A percentile compares a stretch with the other conserved stretches of the same genome.
These are phyloP conservation scores for Echinochloa phyllopogon DNA, from an alignment of 176 grass and related monocot species.

Conservation along the genomic window DNA sequence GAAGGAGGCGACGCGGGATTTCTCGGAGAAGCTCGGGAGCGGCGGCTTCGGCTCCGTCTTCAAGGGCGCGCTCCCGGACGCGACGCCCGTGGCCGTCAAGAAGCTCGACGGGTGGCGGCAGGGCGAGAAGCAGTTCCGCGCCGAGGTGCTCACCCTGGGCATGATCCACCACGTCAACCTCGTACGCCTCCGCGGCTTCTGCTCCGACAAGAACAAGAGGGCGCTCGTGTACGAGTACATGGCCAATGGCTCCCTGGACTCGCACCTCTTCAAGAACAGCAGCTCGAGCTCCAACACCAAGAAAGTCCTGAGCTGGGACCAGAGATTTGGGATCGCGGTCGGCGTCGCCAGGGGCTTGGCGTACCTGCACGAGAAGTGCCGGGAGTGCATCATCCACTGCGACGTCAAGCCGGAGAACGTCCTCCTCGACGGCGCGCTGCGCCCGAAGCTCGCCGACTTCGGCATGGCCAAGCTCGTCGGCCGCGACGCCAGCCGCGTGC, in stretches of 20 bases:
- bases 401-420: slow-evolving; percentile 67
- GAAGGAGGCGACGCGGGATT: not conserved
- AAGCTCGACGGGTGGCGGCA: not conserved
- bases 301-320: slow-evolving; percentile 34
- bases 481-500: slow-evolving; percentile 51
- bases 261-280: too few relatives aligned
- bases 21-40: slow-evolving; percentile 1
- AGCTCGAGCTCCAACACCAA: too few relatives aligned
- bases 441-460: slow-evolving; percentile 47
- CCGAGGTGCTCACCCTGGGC: not conserved
- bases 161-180: not conserved
- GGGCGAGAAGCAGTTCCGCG: not conserved
- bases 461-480: slow-evolving; percentile 58
- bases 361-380: slow-evolving; percentile 54
- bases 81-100: not conserved
- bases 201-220: not conserved
- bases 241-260: too few relatives aligned
- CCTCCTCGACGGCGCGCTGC: slow-evolving; percentile 44
- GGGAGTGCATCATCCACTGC: slow-evolving; percentile 60
- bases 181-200: not conserved
- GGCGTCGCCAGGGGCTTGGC: slow-evolving; percentile 48
- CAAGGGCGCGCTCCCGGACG: not conserved
- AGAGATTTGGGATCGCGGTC: slow-evolving; percentile 31
- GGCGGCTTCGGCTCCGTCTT: not conserved
- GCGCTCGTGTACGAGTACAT: too few relatives aligned